Evolutionary conservation across 1,284 basidiomycete genomes (phyloP).

Genomic region (Fistulinella cinereoalba): DNA sequence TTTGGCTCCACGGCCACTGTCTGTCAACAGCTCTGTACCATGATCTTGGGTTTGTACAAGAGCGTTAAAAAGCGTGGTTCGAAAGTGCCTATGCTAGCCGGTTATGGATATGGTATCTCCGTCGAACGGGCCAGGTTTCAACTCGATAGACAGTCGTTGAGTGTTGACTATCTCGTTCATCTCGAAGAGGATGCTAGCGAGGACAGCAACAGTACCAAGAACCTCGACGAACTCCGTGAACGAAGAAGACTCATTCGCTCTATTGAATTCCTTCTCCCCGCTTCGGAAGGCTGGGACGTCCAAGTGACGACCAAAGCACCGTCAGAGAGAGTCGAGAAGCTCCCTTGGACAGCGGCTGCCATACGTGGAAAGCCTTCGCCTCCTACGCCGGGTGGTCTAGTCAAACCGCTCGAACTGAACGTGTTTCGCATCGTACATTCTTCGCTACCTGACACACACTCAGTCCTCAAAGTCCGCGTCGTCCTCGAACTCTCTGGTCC

Average conservation of each 20-base stretch:
- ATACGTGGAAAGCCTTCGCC: conserved; percentile 45
- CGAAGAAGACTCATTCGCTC: conserved; percentile 66
- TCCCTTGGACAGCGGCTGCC: conserved; percentile 76
- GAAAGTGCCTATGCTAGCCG: conserved; percentile 71
- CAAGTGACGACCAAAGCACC: conserved; percentile 70
- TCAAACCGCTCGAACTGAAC: conserved; percentile 52
- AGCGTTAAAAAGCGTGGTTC: conserved; percentile 71
- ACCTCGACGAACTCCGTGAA: conserved; percentile 61
- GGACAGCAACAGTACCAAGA: conserved; percentile 37
- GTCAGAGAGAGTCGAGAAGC: conserved; percentile 65
- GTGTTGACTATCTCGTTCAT: conserved; percentile 84
- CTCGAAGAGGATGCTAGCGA: conserved; percentile 54
- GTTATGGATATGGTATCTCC: conserved; percentile 82
- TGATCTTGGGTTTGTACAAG: conserved; percentile 78
- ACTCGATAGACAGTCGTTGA: conserved; percentile 76
- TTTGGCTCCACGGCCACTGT: conserved; percentile 59
- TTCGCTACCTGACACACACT: conserved; percentile 66
- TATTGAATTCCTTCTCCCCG: conserved; percentile 78
- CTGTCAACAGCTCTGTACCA: conserved; percentile 74
- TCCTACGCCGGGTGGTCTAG: conserved; percentile 34
- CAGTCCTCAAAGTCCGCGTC: conserved; percentile 75
- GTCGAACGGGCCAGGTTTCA: conserved; percentile 79
- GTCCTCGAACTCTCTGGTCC: conserved; percentile 82
- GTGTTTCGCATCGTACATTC: conserved; percentile 72
- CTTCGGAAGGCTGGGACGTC: conserved; percentile 88